Conservation (phyloP, 768 basidiomycete genomes). For the Boletus eberwhitei region DNA sequence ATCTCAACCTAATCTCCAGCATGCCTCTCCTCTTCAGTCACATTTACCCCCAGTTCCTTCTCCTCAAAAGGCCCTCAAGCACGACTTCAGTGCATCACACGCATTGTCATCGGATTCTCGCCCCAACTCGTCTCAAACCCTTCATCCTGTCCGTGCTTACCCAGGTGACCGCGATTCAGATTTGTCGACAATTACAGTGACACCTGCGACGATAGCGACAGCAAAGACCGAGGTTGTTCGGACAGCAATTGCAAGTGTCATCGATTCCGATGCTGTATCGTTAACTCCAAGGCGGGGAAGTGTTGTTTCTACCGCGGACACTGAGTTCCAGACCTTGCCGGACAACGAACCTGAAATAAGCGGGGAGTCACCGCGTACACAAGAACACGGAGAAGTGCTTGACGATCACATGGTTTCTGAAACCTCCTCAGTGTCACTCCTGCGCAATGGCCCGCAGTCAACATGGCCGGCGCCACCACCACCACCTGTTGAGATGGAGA, state of each 20-base stretch:
- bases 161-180: conserved; percentile 29
- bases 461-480: conserved; percentile 33
- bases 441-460: conserved; percentile 19
- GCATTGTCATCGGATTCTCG: conserved; percentile 8
- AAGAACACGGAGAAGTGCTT: conserved; percentile 9
- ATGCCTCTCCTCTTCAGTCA: background rate
- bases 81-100: background rate
- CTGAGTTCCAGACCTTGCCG: background rate
- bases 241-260: conserved; percentile 50
- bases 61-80: background rate
- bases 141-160: conserved; percentile 11
- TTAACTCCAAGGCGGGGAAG: conserved; percentile 14
- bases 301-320: conserved; percentile 7
- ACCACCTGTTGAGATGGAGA: conserved; percentile 24
- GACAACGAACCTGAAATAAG: background rate
- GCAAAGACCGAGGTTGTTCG: conserved; percentile 48
- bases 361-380: conserved; percentile 4
- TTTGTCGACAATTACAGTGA: conserved; percentile 44
- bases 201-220: conserved; percentile 40
- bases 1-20: conserved; percentile 16
- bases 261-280: conserved; percentile 34
- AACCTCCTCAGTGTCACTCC: conserved; percentile 14
- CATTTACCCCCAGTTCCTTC: conserved; percentile 11
- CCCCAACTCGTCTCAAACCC: conserved; percentile 19
- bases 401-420: conserved; percentile 15